A percentile compares a stretch with the other conserved stretches of the same genome.
These are phyloP conservation scores for Sporisorium graminicola DNA, from an alignment of 1,284 basidiomycete species.

Conservation along the genomic window DNA sequence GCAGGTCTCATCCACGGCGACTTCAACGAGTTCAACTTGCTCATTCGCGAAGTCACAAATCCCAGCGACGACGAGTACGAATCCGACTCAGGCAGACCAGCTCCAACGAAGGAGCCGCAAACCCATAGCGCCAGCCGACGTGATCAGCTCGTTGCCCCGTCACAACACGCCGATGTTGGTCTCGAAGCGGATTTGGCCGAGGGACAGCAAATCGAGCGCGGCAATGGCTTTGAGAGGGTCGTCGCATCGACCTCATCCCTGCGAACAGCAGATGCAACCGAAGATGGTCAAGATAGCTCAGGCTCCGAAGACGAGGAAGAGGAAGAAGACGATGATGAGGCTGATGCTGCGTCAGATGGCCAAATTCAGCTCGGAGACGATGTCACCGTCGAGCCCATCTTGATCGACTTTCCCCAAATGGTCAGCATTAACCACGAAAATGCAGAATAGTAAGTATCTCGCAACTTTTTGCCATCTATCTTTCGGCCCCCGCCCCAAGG, in stretches of 20 bases:
- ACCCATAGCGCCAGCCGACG: conserved; percentile 6
- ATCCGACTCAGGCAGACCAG: conserved; percentile 21
- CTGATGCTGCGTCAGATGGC: conserved; percentile 75
- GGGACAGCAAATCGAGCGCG: conserved; percentile 51
- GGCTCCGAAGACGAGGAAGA: conserved; percentile 34
- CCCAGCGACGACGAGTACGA: conserved; percentile 32
- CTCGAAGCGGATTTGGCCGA: conserved; percentile 21
- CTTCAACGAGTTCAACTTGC: conserved; percentile 99
- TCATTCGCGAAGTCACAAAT: conserved; percentile 76
- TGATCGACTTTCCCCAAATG: conserved; percentile 99
- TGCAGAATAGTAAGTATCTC: conserved; percentile 86
- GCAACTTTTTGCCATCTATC: neutral
- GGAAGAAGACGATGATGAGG: conserved; percentile 69
- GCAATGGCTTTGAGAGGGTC: conserved; percentile 63
- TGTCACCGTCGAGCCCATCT: conserved; percentile 80
- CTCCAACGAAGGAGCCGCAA: conserved; percentile 16
- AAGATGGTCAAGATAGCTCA: too few species aligned
- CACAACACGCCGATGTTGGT: neutral
- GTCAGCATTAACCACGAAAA: conserved; percentile 96
- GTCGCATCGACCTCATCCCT: conserved; percentile 26
- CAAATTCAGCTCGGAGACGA: conserved; percentile 84
- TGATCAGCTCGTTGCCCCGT: neutral
- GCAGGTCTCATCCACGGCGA: conserved; percentile 97
- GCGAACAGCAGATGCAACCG: conserved; percentile 15
- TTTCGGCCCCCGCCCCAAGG: neutral